A percentile compares a stretch with the other conserved stretches of the same genome.
These are phyloP conservation scores for Arabidopsis arenosa DNA, from an alignment of 345 rosid species.

Conservation along the genomic window DNA sequence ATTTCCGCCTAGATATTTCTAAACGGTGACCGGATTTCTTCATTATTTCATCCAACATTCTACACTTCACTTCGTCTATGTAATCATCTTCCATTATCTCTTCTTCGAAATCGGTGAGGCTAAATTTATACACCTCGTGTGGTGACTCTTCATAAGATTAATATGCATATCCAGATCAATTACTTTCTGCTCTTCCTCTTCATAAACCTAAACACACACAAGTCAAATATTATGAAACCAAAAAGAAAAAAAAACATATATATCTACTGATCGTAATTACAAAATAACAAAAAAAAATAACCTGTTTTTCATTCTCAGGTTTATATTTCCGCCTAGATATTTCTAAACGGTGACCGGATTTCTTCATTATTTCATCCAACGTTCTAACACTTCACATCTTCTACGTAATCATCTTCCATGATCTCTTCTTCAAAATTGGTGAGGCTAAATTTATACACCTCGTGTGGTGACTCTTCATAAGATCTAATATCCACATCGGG, in stretches of 20 bases:
- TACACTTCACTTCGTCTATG: slow-evolving; percentile 53
- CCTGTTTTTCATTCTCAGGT: slow-evolving; percentile 45
- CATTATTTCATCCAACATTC: slow-evolving; percentile 60
- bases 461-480: slow-evolving; percentile 12
- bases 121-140: no score
- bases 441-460: slow-evolving; percentile 33
- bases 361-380: slow-evolving; percentile 61
- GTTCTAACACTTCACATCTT: slow-evolving; percentile 54
- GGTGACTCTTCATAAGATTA: neutral
- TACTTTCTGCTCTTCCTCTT: slow-evolving; percentile 40
- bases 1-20: slow-evolving; percentile 63
- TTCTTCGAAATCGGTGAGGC: no score
- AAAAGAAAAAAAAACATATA: neutral
- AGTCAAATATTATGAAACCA: neutral
- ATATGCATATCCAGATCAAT: neutral
- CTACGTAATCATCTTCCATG: neutral
- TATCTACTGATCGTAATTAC: neutral
- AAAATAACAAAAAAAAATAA: neutral
- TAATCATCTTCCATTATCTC: no score
- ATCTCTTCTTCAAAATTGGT: slow-evolving; percentile 30
- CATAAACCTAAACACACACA: slow-evolving; percentile 21
- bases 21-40: slow-evolving; percentile 48
- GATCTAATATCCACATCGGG: neutral
- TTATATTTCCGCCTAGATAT: slow-evolving; percentile 62
- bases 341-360: slow-evolving; percentile 48